Evolutionary conservation across 768 basidiomycete genomes (phyloP).

Genomic region (Sporobolomyces phaffii): DNA sequence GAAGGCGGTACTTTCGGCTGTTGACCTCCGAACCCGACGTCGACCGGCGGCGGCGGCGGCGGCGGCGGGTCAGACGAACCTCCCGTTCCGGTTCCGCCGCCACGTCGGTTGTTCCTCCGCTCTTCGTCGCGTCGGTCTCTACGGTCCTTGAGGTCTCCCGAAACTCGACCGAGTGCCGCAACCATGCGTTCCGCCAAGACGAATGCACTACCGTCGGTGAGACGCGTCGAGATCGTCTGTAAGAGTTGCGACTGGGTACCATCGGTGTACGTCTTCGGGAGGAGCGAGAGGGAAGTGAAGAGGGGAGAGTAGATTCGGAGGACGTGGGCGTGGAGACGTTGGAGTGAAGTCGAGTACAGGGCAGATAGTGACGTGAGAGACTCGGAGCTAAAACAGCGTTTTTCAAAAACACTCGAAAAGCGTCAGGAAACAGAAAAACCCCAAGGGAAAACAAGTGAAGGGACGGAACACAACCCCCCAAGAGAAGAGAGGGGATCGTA

Average conservation of each 20-base stretch:
- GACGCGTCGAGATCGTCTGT: constrained; percentile 5
- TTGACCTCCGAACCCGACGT: neutral
- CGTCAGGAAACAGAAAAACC: neutral
- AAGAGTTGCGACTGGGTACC: constrained; percentile 29
- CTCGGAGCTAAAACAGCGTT: constrained; percentile 20
- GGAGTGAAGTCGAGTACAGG: constrained; percentile 25
- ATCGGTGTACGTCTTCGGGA: constrained; percentile 30
- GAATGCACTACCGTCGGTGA: constrained; percentile 36
- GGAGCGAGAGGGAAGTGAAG: constrained; percentile 15
- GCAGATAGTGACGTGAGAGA: constrained; percentile 24
- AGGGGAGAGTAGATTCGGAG: constrained; percentile 37
- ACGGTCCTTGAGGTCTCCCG: neutral
- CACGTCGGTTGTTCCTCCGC: neutral
- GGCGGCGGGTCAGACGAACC: too few species aligned
- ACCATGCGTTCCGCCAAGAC: neutral
- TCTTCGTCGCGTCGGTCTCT: neutral
- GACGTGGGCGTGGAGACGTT: constrained; percentile 34
- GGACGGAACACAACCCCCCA: neutral
- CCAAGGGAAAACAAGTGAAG: neutral
- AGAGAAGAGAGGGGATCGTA: neutral
- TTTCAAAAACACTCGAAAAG: too few species aligned
- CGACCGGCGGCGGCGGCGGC: neutral
- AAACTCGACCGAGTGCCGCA: neutral
- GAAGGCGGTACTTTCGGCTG: neutral
- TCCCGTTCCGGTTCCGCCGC: neutral